Evolutionary conservation across 805 yeast species (phyloP), one percentile per base, ranked within the genome.

Genomic region (Kluyveromyces aestuarii): DNA sequence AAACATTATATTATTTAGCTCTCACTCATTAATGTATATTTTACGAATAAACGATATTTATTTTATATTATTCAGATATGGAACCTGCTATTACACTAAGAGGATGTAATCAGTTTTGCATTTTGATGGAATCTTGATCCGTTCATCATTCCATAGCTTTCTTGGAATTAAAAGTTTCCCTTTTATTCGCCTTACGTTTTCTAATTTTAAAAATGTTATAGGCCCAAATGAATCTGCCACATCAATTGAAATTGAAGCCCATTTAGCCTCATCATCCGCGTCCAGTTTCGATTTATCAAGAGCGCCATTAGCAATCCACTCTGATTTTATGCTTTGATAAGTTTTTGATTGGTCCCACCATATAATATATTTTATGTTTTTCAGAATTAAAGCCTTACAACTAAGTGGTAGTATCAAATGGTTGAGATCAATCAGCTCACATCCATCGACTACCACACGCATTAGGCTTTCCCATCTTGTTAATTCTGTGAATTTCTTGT

Each of bases 251-350:
- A 43, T 21, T 16, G 18, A 17, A 16, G 14, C 7, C 45, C 45
- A 43, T 33, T 18, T 13, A 4, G 13, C 17, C 19, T 35, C 39
- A 6, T 43, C 45, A 13, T 77, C 77, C 35, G 67, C 72, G 40
- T 71, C 77, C 27, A 70, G 56, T 43, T 60, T 64, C 50, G 71
- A 53, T 43, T 33, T 43, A 13, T 35, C 18, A 11, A 43, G n/a
- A 7, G 13, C 4, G 17, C 39, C 39, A 18, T 43, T 18, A 6
- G 8, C n/a, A 16, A 43, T 43, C 45, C 45, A 43, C 11, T 33
- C 21, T 11, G n/a, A 71, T 48, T 79, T 73, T 55, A 86, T 81
- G 65, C 85, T 93, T 59, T 74, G 77, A 49, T 86, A 87, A 13
- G 93, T 91, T 66, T 85, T 90, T 40, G 87, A 79, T 33, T 51